Base-by-base conservation (phyloP, 2,329 filamentous ascomycete genomes). In the Fusarium foetens region DNA sequence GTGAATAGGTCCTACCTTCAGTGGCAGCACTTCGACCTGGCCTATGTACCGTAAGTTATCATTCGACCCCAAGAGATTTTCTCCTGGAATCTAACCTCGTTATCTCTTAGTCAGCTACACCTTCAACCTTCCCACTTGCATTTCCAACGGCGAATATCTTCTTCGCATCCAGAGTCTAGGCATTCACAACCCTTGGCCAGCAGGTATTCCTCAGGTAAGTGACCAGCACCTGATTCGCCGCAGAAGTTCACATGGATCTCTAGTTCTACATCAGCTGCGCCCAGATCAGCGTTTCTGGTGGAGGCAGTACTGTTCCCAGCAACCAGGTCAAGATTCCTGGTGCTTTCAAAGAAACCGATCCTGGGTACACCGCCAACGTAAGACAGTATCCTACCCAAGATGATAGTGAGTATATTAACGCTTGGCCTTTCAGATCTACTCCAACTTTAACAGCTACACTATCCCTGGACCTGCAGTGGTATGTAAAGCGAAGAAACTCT, bases 231-330 rank as follows among this genome's bases (percentile, higher is more conserved):
- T 3, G 1, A 23, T 3, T 16, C 5, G 3, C 4, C 1, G 8
- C 12, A 29, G 12, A 8, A 33, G 31, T 13, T 33, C 4, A 33
- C 33, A 33, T 16, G 13, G 6, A 33, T 33, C 13, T 14, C 33
- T 6, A 66, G 63, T 66, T 66, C 8, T 66, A 66, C n/a, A 66
- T 58, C 19, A 59, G 49, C 25, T 66, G 63, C 16, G 63, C 63
- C 4, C 63, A 66, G 14, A 66, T 66, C 6, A 66, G 19, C 14
- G 42, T 66, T 7, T 21, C 43, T 38, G 63, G 63, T 5, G 63
- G 63, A 29, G 63, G 63, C 0, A 66, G 49, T n/a, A 65, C 52
- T 19, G 36, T 41, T 33, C 63, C 63, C 11, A 31, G 51, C 1
- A 66, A 58, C 38, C 63, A 66, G 17, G 63, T 66, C 21, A 66